Base-by-base conservation (phyloP, 108 stramenopile genomes). In the Epithemia pelagica region DNA sequence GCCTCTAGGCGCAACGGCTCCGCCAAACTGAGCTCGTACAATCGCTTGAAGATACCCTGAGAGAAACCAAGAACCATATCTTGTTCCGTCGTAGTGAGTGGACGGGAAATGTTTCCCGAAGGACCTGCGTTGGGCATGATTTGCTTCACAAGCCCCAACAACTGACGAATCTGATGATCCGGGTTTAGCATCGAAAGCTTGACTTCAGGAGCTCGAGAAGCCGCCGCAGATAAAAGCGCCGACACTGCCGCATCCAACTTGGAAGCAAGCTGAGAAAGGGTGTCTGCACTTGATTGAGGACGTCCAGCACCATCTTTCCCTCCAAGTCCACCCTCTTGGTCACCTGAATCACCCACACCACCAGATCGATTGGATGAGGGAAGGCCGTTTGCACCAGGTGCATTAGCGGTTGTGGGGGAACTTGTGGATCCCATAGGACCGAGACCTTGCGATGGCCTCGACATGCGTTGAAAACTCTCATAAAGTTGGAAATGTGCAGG, bases 41-140 rank as follows among this genome's bases (percentile, higher is more conserved):
- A 76, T n/a, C 91, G 84, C 80, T 97, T 96, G 89, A 99, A 98
- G 61, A 98, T 91, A 18, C 82, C 80, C 65, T 97, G 95, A 0
- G 96, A 92, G 61, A 97, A 97, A 54, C 79, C 86, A 23, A 97
- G 80, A 24, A 90, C 80, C 10, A 91, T 80, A 32, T 98, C 97
- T 30, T 90, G 93, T 29, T 96, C 90, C 23, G 82, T 33, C 20
- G 78, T 63, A 59, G 81, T 66, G 25, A 94, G 59, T 25, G 70
- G 59, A 27, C 77, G 71, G 26, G 81, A 59, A 18, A 81, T 62
- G 32, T 72, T 78, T 21, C 82, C 86, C 5, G 74, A 65, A 0
- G 67, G 59, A 61, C 55, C 68, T 31, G 73, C 33, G 29, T 78
- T 76, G 0, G 89, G 75, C 23, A 92, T 81, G 26, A 94, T 74